phyloP scores from a whole-genome alignment of 352 stramenopile genomes.

The Phytophthora nicotianae region DNA sequence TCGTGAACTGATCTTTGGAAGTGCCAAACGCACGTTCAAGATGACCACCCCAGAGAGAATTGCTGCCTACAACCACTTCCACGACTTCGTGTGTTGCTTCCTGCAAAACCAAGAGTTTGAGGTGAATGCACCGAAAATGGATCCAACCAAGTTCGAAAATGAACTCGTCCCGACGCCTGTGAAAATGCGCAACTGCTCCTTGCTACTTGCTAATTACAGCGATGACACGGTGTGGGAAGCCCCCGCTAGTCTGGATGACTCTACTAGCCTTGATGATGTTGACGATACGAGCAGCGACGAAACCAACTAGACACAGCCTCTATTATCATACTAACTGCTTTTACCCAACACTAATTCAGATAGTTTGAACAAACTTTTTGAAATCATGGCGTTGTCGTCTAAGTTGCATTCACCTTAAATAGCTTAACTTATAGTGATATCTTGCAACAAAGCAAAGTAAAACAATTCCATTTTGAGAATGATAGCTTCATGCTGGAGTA shows the following conservation, averaged over 20 bases:
- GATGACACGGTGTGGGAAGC: constrained; percentile 17
- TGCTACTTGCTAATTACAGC: constrained; percentile 20
- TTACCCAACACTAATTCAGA: background rate
- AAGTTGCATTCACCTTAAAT: no score
- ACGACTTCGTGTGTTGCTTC: constrained; percentile 35
- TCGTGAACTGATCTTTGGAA: constrained; percentile 30
- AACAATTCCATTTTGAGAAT: no score
- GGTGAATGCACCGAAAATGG: constrained; percentile 25
- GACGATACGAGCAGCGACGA: background rate
- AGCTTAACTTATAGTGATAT: no score
- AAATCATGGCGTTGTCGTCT: no score
- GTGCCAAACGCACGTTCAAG: constrained; percentile 17
- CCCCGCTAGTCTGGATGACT: background rate
- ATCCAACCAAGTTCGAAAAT: constrained; percentile 11
- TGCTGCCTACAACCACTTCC: constrained; percentile 28
- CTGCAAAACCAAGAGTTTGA: constrained; percentile 28
- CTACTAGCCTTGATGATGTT: background rate
- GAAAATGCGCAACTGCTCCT: constrained; percentile 26
- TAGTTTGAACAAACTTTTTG: background rate
- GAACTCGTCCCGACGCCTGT: constrained; percentile 23
- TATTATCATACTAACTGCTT: background rate
- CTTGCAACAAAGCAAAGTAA: no score
- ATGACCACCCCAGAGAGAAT: constrained; percentile 19
- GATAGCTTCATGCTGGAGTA: no score
- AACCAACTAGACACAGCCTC: background rate